Evolutionary conservation across 495 filamentous ascomycete genomes (phyloP).

Genomic region (Thermochaetoides thermophila): DNA sequence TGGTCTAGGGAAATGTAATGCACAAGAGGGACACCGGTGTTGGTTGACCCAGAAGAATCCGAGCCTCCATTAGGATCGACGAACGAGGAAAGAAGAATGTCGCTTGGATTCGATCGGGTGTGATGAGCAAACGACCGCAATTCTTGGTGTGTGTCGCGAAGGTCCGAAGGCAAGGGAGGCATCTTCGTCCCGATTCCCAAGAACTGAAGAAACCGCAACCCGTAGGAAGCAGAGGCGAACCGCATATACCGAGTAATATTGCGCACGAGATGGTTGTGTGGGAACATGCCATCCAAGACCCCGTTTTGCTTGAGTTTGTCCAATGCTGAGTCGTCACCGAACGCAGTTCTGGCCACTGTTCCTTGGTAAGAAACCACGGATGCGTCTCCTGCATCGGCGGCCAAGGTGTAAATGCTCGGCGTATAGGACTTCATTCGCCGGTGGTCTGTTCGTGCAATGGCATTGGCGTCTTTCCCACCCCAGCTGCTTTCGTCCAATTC

Average conservation of each 20-base stretch:
- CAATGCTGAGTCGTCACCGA: conserved; percentile 40
- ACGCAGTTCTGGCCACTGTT: too few species aligned
- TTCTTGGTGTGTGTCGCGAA: conserved; percentile 45
- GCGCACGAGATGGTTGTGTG: conserved; percentile 47
- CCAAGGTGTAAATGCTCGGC: conserved; percentile 58
- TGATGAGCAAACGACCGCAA: conserved; percentile 59
- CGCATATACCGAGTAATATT: conserved; percentile 65
- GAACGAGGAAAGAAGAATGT: conserved; percentile 62
- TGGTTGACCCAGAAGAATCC: conserved; percentile 53
- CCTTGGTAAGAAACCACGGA: conserved; percentile 50
- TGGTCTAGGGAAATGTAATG: conserved; percentile 70
- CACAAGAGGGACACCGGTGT: conserved; percentile 61
- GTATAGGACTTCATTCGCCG: conserved; percentile 23
- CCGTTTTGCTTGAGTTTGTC: conserved; percentile 41
- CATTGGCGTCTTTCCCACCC: too few species aligned
- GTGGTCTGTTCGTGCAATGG: too few species aligned
- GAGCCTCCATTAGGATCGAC: conserved; percentile 62
- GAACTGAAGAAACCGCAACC: conserved; percentile 51
- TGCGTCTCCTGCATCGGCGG: conserved; percentile 46
- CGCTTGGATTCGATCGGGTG: conserved; percentile 48
- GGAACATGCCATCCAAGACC: conserved; percentile 48
- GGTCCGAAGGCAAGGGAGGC: conserved; percentile 26
- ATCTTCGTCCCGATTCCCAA: conserved; percentile 47
- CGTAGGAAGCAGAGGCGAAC: conserved; percentile 66
- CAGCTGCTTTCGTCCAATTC: too few species aligned